phyloP scores from a whole-genome alignment of 129 eudicot genomes.

The Artemisia annua region DNA sequence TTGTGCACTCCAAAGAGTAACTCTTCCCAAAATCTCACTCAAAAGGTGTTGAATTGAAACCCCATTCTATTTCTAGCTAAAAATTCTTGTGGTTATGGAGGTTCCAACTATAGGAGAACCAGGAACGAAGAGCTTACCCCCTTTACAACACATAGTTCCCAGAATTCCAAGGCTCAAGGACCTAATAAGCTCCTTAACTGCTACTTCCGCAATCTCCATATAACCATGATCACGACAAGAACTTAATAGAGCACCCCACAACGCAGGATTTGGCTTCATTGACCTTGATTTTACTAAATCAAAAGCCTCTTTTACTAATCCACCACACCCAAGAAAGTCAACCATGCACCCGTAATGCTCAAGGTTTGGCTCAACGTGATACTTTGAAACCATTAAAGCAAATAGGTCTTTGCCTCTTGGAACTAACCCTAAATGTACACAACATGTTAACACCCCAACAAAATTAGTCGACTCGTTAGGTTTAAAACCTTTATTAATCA shows the following conservation, averaged over 20 bases:
- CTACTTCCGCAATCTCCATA: slow-evolving; percentile 58
- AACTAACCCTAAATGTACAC: slow-evolving; percentile 72
- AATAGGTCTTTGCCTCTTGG: slow-evolving; percentile 64
- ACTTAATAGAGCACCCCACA: slow-evolving; percentile 84
- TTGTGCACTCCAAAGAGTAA: too few species aligned
- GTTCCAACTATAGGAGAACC: too few species aligned
- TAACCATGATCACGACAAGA: slow-evolving; percentile 62
- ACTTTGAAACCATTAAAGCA: slow-evolving; percentile 40
- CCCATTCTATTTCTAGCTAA: too few species aligned
- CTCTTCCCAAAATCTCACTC: too few species aligned
- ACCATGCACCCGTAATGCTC: slow-evolving; percentile 96
- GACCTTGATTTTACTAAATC: slow-evolving; percentile 58
- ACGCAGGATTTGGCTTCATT: slow-evolving; percentile 73
- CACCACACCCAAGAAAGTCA: slow-evolving; percentile 83
- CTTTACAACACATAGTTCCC: slow-evolving; percentile 67
- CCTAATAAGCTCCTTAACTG: slow-evolving; percentile 58
- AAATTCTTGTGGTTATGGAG: too few species aligned
- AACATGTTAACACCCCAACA: slow-evolving; percentile 69
- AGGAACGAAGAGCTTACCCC: too few species aligned
- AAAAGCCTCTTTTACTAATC: slow-evolving; percentile 65
- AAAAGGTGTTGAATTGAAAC: too few species aligned
- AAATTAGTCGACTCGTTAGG: slow-evolving; percentile 66
- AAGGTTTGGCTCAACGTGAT: slow-evolving; percentile 50
- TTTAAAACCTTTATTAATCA: slow-evolving; percentile 45
- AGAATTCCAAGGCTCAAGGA: slow-evolving; percentile 81